Base-by-base conservation (phyloP, 2,329 filamentous ascomycete species). In the Trichoderma simmonsii region DNA sequence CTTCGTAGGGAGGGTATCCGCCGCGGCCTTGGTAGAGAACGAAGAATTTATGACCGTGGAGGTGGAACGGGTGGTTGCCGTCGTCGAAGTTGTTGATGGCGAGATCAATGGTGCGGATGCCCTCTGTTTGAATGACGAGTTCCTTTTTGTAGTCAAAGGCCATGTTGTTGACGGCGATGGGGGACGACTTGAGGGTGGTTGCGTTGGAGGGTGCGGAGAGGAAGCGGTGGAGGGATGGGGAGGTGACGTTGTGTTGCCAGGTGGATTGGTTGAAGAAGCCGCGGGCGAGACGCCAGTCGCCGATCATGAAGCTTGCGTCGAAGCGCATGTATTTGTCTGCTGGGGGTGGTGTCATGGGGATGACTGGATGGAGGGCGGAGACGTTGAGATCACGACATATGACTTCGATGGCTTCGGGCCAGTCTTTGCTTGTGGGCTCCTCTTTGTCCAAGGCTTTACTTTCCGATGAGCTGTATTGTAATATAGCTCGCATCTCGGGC, bases 51-150 rank as follows among this genome's bases (percentile, higher is more conserved):
- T 89, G 87, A 0, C 88, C 88, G 78, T 91, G 90, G 0, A 92
- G 81, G 79, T 92, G 89, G 36, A 82, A 82, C 0, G 80, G 81
- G 26, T 83, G 81, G 0, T 77, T 78, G 6, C 81, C 76, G 57
- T 91, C 83, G 77, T 91, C 88, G 7, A 88, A 89, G 57, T 86
- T 76, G 61, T 89, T 89, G 78, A 90, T 90, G 73, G 89, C 83
- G 32, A 87, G 85, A 2, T 88, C 88, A 43, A 89, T 83, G 43
- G 83, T 83, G 34, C 87, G 82, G 32, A 89, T 83, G 65, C 88
- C 86, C 0, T 81, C 80, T 3, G 85, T 82, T 73, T 90, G 82
- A 30, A 87, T 76, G 51, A 88, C 84, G 60, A 86, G 84, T 21
- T 85, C 81, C 0, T 56, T 74, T 0, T 73, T 70, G 1, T 65